Conservation (phyloP, 306 rosid species). For the Sicyos baderoa region DNA sequence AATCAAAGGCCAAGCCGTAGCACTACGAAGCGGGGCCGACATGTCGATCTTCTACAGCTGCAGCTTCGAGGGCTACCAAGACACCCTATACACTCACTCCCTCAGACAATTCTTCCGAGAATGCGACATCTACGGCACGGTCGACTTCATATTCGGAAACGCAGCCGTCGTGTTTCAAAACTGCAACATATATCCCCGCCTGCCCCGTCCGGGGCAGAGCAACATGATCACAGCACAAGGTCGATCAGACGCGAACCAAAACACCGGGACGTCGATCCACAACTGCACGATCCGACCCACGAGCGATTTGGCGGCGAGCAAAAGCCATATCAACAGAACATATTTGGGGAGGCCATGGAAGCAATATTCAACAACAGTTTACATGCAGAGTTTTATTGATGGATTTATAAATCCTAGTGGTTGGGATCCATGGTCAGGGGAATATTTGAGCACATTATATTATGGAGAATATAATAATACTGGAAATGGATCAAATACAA, state of each 20-base stretch:
- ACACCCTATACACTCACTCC: constrained; percentile 37
- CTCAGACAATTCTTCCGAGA: constrained; percentile 36
- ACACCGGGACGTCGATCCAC: constrained; percentile 34
- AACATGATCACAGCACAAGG: constrained; percentile 32
- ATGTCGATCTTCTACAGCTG: constrained; percentile 30
- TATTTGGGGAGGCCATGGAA: constrained; percentile 45
- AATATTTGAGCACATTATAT: constrained; percentile 27
- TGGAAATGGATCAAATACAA: constrained; percentile 28
- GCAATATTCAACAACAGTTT: constrained; percentile 29
- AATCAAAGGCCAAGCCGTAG: constrained; percentile 38
- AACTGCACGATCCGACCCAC: constrained; percentile 29
- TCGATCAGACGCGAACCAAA: constrained; percentile 28
- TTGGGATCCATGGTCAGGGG: constrained; percentile 32
- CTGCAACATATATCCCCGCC: constrained; percentile 32
- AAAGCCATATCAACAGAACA: constrained; percentile 12
- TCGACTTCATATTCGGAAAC: constrained; percentile 38
- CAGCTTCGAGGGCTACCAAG: constrained; percentile 40
- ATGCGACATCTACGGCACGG: constrained; percentile 39
- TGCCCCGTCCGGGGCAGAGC: constrained; percentile 17
- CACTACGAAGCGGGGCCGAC: constrained; percentile 31
- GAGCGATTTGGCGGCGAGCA: constrained; percentile 22
- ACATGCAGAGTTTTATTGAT: constrained; percentile 30
- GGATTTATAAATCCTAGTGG: constrained; percentile 28
- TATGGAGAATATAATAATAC: constrained; percentile 30
- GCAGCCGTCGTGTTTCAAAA: constrained; percentile 33